Conservation (phyloP, 768 basidiomycete species). For the Krasilnikovozyma curviuscula region DNA sequence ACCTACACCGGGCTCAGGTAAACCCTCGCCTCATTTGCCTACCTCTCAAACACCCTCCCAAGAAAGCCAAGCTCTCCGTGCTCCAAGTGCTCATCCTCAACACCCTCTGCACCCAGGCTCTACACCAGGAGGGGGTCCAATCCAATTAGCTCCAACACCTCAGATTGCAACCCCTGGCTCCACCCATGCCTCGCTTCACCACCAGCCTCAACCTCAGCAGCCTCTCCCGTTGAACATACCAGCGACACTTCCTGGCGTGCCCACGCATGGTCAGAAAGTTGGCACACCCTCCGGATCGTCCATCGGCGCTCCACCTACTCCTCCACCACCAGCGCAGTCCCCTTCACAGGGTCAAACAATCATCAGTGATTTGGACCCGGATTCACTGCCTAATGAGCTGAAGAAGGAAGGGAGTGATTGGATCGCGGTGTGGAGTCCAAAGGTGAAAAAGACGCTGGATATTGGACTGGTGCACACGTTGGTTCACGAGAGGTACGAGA, state of each 20-base stretch:
- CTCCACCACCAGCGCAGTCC: conserved; percentile 3
- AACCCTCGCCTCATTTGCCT: no score
- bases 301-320: background rate
- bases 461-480: conserved; percentile 65
- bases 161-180: background rate
- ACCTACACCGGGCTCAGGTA: no score
- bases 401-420: conserved; percentile 63
- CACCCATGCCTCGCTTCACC: background rate
- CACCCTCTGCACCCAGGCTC: no score
- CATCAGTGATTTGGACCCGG: conserved; percentile 26
- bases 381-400: conserved; percentile 26
- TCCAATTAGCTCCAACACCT: no score
- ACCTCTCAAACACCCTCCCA: no score
- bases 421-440: conserved; percentile 73
- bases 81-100: no score
- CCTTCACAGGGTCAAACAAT: background rate
- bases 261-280: background rate
- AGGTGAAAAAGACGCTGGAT: conserved; percentile 56
- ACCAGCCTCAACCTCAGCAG: background rate
- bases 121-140: no score
- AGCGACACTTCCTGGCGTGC: background rate
- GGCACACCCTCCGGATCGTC: background rate
- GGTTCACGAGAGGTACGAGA: conserved; percentile 61
- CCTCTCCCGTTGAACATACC: background rate
- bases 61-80: no score